A percentile compares a stretch with the other conserved stretches of the same genome.
Conservation (phyloP, 768 basidiomycete species). For the Plicaturopsis crispa region DNA sequence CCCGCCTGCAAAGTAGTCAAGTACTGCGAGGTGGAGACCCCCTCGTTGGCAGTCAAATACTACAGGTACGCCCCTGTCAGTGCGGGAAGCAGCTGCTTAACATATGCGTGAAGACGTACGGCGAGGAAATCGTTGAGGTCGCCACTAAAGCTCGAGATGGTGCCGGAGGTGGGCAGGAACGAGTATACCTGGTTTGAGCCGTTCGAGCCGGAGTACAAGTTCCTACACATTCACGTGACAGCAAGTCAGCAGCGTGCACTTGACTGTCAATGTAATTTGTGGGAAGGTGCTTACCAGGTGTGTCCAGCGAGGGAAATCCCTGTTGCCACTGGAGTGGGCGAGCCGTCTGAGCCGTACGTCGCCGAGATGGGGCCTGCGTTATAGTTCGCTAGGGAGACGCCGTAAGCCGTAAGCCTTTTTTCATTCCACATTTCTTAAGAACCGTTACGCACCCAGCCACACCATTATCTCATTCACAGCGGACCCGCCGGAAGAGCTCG, state of each 20-base stretch:
- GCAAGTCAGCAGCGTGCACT: background rate
- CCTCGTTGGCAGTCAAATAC: slow-evolving; percentile 42
- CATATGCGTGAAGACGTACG: slow-evolving; percentile 18
- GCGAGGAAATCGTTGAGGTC: slow-evolving; percentile 48
- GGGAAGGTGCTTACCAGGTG: slow-evolving; percentile 31
- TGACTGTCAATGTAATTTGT: background rate
- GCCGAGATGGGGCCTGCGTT: slow-evolving; percentile 53
- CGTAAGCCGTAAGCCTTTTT: slow-evolving; percentile 19
- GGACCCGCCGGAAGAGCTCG: slow-evolving; percentile 37
- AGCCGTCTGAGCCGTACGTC: slow-evolving; percentile 35
- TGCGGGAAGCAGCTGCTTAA: background rate
- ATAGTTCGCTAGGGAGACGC: slow-evolving; percentile 55
- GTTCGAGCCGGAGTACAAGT: slow-evolving; percentile 48
- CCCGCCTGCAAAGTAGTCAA: slow-evolving; percentile 54
- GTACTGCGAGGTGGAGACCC: slow-evolving; percentile 44
- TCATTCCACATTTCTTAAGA: background rate
- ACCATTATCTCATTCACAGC: slow-evolving; percentile 23
- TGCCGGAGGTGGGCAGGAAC: slow-evolving; percentile 31
- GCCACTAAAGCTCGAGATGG: slow-evolving; percentile 40
- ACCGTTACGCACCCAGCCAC: background rate
- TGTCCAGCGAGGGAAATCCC: slow-evolving; percentile 36
- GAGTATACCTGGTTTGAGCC: slow-evolving; percentile 44
- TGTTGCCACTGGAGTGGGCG: slow-evolving; percentile 33
- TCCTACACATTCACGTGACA: slow-evolving; percentile 23
- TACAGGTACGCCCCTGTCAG: slow-evolving; percentile 13